Percentiles rank a stretch among this genome's conserved stretches.
Evolutionary conservation across 164 flowering plant species (phyloP).

Genomic region (Taxillus chinensis): DNA sequence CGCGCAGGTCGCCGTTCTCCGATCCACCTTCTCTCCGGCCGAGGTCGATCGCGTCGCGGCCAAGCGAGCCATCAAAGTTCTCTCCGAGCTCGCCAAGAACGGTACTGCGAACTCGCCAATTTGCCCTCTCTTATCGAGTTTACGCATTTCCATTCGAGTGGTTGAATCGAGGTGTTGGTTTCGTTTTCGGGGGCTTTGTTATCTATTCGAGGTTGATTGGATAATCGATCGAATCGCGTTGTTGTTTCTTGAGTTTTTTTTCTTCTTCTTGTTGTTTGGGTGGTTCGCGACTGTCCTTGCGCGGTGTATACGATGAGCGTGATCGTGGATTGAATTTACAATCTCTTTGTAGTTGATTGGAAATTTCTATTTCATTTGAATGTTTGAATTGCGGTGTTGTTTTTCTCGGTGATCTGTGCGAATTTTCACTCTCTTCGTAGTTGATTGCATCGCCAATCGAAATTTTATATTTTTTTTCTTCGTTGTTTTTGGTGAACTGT

Average conservation of each 20-base stretch:
- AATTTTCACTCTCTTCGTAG: background rate
- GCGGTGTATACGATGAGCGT: no score
- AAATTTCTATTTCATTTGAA: background rate
- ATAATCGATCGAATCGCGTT: no score
- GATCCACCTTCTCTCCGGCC: constrained; percentile 21
- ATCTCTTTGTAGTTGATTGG: background rate
- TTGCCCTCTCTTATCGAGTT: background rate
- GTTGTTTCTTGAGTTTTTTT: no score
- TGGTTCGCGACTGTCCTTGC: no score
- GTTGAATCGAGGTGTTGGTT: background rate
- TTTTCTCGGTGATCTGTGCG: background rate
- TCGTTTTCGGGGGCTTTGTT: background rate
- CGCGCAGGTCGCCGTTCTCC: constrained; percentile 25
- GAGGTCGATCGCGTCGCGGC: constrained; percentile 36
- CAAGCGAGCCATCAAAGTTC: constrained; percentile 24
- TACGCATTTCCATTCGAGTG: background rate
- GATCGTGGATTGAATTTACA: no score
- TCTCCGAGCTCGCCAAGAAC: constrained; percentile 40
- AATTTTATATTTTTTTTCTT: constrained; percentile 1
- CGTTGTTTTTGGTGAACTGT: constrained; percentile 4
- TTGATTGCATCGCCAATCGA: background rate
- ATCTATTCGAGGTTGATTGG: no score
- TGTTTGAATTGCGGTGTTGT: background rate
- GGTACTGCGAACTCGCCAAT: constrained; percentile 16
- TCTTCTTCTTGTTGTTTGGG: no score